These are phyloP conservation scores for Backusella parvicylindrica DNA, from an alignment of 192 early-diverging fungal species.

Conservation along the genomic window DNA sequence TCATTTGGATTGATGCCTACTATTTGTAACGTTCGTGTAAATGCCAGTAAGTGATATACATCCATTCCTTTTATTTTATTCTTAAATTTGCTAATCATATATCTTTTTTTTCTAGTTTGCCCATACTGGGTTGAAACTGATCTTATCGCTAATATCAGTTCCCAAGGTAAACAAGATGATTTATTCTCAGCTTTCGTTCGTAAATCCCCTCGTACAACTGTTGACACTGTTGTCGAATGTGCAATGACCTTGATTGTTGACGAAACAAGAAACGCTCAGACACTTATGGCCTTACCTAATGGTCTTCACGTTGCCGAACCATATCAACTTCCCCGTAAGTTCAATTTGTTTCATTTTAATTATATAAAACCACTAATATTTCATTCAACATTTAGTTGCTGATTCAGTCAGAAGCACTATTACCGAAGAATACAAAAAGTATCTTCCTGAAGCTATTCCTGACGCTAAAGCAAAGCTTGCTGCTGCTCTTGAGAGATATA, in stretches of 20 bases:
- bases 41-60: slow-evolving; percentile 19
- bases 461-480: neutral
- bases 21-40: slow-evolving; percentile 25
- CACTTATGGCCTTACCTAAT: slow-evolving; percentile 17
- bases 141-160: neutral
- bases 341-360: neutral
- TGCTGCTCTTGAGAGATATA: neutral
- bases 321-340: neutral
- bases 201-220: neutral
- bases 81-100: neutral
- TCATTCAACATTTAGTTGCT: neutral
- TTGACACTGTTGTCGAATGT: slow-evolving; percentile 20
- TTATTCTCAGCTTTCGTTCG: neutral
- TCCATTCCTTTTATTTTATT: neutral
- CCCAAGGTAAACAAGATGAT: neutral
- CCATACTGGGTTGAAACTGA: slow-evolving; percentile 34
- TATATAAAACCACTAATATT: neutral
- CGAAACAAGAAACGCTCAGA: slow-evolving; percentile 13
- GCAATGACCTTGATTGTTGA: slow-evolving; percentile 24
- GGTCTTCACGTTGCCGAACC: slow-evolving; percentile 3
- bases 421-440: neutral
- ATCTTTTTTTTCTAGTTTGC: slow-evolving; percentile 6
- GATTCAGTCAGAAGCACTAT: neutral
- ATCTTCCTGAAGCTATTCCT: neutral
- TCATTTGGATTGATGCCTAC: slow-evolving; percentile 10